Percentiles rank a stretch among this genome's conserved stretches.
phyloP scores from a whole-genome alignment of 108 stramenopile genomes.

The Nitzschia sp. region DNA sequence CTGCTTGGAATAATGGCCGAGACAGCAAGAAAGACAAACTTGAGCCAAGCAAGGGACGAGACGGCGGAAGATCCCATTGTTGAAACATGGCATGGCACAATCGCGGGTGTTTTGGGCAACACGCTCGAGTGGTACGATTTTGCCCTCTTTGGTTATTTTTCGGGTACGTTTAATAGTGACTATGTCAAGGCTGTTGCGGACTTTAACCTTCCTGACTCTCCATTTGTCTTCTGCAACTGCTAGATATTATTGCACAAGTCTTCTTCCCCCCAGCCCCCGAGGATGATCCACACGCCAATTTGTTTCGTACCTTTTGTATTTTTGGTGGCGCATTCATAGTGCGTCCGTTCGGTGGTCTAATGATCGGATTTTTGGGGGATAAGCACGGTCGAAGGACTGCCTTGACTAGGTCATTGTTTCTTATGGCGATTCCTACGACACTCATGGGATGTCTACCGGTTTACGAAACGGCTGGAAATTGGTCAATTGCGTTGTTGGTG shows the following conservation, averaged over 20 bases:
- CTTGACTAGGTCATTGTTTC: conserved; percentile 49
- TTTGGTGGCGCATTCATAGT: conserved; percentile 76
- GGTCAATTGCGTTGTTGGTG: conserved; percentile 48
- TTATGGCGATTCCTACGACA: conserved; percentile 73
- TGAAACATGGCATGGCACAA: conserved; percentile 14
- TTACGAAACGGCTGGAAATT: conserved; percentile 50
- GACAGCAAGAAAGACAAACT: conserved; percentile 3
- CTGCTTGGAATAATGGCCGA: conserved; percentile 10
- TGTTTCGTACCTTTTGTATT: conserved; percentile 49
- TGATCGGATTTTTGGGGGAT: conserved; percentile 68
- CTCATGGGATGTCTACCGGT: conserved; percentile 75
- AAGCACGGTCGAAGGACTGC: conserved; percentile 68
- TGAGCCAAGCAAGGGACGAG: background rate
- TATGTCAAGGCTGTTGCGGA: no score
- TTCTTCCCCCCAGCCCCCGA: conserved; percentile 61
- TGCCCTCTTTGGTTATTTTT: conserved; percentile 68
- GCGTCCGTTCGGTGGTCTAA: conserved; percentile 68
- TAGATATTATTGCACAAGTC: conserved; percentile 53
- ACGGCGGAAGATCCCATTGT: background rate
- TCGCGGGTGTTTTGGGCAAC: conserved; percentile 35
- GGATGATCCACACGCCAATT: conserved; percentile 24
- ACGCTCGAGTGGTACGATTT: conserved; percentile 68
- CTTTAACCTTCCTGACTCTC: no score
- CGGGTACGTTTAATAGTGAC: conserved; percentile 3
- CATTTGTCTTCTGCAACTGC: background rate